Conservation (phyloP, 371 early-diverging fungal genomes). For the Mortierella sp. region DNA sequence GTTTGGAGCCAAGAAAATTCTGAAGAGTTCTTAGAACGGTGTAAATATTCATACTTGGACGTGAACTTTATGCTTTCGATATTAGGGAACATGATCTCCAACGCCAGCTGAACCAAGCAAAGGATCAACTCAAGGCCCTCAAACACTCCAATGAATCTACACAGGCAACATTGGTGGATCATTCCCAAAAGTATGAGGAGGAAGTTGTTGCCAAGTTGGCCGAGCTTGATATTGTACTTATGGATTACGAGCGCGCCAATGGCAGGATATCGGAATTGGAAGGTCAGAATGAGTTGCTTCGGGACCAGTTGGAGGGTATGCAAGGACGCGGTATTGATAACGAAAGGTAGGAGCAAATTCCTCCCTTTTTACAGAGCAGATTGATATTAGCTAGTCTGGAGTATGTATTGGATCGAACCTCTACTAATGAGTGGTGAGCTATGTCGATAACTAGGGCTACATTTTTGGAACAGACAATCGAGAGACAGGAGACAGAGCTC, state of each 20-base stretch:
- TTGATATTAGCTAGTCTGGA: neutral
- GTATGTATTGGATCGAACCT: neutral
- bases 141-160: constrained; percentile 79
- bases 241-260: constrained; percentile 87
- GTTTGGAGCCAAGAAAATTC: neutral
- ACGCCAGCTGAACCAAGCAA: constrained; percentile 82
- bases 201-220: constrained; percentile 86
- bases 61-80: neutral
- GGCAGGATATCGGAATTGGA: constrained; percentile 75
- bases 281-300: constrained; percentile 67
- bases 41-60: neutral
- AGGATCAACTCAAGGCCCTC: constrained; percentile 76
- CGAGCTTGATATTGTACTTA: constrained; percentile 86
- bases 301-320: constrained; percentile 38
- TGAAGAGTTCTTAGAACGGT: neutral
- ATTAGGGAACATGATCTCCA: constrained; percentile 85
- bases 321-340: constrained; percentile 33
- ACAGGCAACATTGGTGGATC: constrained; percentile 79
- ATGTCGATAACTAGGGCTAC: constrained; percentile 23
- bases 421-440: neutral
- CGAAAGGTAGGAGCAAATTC: constrained; percentile 32
- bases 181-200: constrained; percentile 82
- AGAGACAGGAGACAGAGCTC: constrained; percentile 45
- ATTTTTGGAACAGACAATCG: constrained; percentile 45
- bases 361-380: neutral